Evolutionary conservation across 2,329 filamentous ascomycete species (phyloP).

Genomic region (Xylariaceae sp.): DNA sequence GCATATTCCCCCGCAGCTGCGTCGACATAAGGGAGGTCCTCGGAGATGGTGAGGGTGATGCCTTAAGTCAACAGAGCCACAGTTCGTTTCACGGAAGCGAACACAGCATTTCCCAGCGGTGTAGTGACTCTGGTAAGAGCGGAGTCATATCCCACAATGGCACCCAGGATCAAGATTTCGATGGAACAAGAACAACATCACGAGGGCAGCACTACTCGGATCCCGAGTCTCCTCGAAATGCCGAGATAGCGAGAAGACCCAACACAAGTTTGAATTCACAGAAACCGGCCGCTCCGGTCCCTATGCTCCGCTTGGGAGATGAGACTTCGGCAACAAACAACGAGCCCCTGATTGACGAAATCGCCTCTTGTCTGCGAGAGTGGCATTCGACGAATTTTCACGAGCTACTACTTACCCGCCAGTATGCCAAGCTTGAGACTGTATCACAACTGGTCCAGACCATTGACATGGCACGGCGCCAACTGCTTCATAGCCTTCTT

Average conservation of each 20-base stretch:
- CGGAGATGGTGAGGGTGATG: slow-evolving; percentile 63
- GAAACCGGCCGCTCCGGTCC: slow-evolving; percentile 85
- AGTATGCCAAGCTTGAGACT: slow-evolving; percentile 75
- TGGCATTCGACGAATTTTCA: slow-evolving; percentile 98
- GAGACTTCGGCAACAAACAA: slow-evolving; percentile 85
- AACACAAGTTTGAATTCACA: slow-evolving; percentile 43
- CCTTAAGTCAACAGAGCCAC: slow-evolving; percentile 52
- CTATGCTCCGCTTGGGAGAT: slow-evolving; percentile 95
- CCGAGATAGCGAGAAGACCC: slow-evolving; percentile 48
- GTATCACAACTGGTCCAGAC: slow-evolving; percentile 74
- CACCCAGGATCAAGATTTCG: slow-evolving; percentile 29
- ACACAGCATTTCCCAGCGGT: slow-evolving; percentile 32
- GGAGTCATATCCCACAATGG: slow-evolving; percentile 41
- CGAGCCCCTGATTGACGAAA: slow-evolving; percentile 94
- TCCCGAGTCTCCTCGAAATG: slow-evolving; percentile 24
- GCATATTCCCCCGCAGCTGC: slow-evolving; percentile 91
- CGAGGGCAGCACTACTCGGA: background rate
- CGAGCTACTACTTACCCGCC: slow-evolving; percentile 75
- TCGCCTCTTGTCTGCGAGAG: slow-evolving; percentile 91
- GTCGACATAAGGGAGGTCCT: slow-evolving; percentile 92
- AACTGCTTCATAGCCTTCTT: slow-evolving; percentile 89
- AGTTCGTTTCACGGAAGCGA: slow-evolving; percentile 29
- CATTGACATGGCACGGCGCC: slow-evolving; percentile 79
- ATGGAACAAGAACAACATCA: slow-evolving; percentile 23
- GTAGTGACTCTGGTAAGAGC: slow-evolving; percentile 51